Evolutionary conservation across 2,329 filamentous ascomycete genomes (phyloP), one percentile per base, ranked within the genome.

Genomic region (Thelonectria olida): DNA sequence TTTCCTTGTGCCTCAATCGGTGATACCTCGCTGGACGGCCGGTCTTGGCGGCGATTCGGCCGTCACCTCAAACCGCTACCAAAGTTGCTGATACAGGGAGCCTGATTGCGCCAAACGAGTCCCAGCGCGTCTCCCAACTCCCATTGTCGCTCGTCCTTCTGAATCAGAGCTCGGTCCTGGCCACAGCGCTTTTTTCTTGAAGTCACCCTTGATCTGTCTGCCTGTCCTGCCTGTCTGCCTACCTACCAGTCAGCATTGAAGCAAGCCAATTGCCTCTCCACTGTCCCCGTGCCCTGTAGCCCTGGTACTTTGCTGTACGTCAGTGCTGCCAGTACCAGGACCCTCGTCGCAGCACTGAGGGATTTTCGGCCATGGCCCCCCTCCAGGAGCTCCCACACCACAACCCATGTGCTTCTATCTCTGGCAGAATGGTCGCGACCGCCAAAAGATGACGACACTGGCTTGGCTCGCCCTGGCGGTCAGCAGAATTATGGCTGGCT

Each of bases 401-500:
- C n/a, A 36, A 53, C 54, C 67, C 68, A 68, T 71, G 61, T 57
- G 58, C 50, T 62, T 70, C 61, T 64, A 66, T 69, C 66, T 66
- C 67, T 64, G 55, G 56, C 58, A 63, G 44, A 48, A 63, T 63
- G 53, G 60, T 64, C 58, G 44, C 50, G 64, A 64, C 64, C 42
- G 53, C 44, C 61, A 39, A 53, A 36, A 39, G 28, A 72, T 72
- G 69, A 72, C 69, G 69, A 72, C 69, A 72, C 65, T 68, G 69
- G 63, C 36, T 58, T 47, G 54, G 15, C 62, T 55, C 61, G 61
- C 62, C 63, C 55, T 52, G 69, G 69, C 69, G 69, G 69, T 72
- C 69, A 72, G 69, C 68, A 56, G 66, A 69, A 71, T 62, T 64
- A 45, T 65, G 65, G 69, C 67, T 69, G 64, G 63, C 66, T 63